Evolutionary conservation across 2,329 filamentous ascomycete genomes (phyloP), one percentile per base, ranked within the genome.

Genomic region (Didymella exigua): DNA sequence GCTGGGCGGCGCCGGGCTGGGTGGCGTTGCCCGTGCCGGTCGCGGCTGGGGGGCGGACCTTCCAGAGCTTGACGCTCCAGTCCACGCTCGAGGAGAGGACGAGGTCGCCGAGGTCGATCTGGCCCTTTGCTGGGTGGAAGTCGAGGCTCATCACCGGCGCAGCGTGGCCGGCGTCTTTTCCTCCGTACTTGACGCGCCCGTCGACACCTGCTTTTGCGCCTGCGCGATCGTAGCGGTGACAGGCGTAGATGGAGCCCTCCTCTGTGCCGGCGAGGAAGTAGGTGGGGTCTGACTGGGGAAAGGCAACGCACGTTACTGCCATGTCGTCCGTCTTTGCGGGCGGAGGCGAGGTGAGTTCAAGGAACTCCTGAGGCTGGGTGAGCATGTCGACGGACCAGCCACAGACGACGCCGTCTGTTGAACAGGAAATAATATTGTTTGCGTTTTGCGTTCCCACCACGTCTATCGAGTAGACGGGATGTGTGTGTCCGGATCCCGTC

Each of bases 381-480:
- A 99, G 89, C 86, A 99, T 98, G 75, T 99, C 96, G 61, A 97
- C 91, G 50, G 90, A 93, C 95, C 95, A 99, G 42, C 93, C 91
- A 75, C 95, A 99, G 36, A 98, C 91, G 9, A 96, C 91, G 49
- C 95, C 95, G 71, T 99, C 95, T 0, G 95, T 99, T 1, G 92
- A 97, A 73, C 91, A 93, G 29, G 93, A 97, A 66, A 99, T 90
- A 72, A 99, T 96, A 75, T 98, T 99, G 79, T 97, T 96, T 55
- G 95, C 95, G 74, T 99, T 99, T 72, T 98, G 95, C 0, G 96
- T 99, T 61, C 95, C 95, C 44, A 99, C 91, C 50, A 99, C 96
- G 59, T 95, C 90, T 53, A 99, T 86, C 33, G 89, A 92, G 79
- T 99, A 99, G 60, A 99, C 90, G 0, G 95, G 95, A 71, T 99